phyloP scores from a whole-genome alignment of 768 basidiomycete genomes.

The Pholiota conissans region DNA sequence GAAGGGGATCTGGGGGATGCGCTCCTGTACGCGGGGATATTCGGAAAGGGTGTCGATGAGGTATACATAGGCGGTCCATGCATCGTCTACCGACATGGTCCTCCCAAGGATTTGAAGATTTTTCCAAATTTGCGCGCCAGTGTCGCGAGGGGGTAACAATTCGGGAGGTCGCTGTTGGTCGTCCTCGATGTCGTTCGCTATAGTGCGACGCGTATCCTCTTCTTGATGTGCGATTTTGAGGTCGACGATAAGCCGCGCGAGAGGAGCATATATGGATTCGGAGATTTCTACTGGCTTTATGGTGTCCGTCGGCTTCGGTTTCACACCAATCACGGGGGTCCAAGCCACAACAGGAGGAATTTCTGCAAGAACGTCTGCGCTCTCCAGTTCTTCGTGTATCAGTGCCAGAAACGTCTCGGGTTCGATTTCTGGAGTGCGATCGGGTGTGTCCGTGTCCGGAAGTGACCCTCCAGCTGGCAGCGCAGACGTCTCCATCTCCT shows the following conservation, averaged over 20 bases:
- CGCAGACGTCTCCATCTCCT: neutral
- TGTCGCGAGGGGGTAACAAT: conserved; percentile 1
- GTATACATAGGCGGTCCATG: conserved; percentile 42
- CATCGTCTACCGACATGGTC: conserved; percentile 27
- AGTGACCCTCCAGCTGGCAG: neutral
- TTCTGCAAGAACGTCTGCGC: neutral
- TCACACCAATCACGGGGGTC: conserved; percentile 26
- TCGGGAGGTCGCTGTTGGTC: neutral
- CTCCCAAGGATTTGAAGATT: conserved; percentile 17
- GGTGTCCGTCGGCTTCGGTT: conserved; percentile 21
- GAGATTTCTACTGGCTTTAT: conserved; percentile 18
- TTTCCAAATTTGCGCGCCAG: conserved; percentile 5
- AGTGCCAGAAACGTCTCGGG: neutral
- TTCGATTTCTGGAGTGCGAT: neutral
- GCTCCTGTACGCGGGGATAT: conserved; percentile 17
- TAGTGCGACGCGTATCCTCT: neutral
- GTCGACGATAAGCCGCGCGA: neutral
- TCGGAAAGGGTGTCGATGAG: conserved; percentile 31
- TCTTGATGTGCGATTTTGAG: conserved; percentile 1
- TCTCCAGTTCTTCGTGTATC: conserved; percentile 1
- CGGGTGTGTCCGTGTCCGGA: neutral
- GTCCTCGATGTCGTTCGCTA: neutral
- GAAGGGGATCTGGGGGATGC: conserved; percentile 32
- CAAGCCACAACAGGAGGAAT: neutral
- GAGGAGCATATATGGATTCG: conserved; percentile 2